Percentiles rank a stretch among this genome's conserved stretches.
Evolutionary conservation across 2,329 filamentous ascomycete species (phyloP).

Genomic region (Triangularia verruculosa): DNA sequence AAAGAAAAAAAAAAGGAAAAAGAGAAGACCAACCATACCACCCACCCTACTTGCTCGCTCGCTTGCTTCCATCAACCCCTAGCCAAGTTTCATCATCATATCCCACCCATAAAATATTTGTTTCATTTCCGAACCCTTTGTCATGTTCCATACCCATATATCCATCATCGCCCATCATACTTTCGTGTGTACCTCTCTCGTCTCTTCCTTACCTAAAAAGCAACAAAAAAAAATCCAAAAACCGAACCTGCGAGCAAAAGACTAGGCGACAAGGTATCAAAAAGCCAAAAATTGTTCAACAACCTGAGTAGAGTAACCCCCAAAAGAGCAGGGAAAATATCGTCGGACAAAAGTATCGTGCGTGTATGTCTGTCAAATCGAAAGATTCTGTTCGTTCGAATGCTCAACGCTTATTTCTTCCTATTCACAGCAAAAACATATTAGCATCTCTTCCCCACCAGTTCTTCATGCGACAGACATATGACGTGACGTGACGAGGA

Average conservation of each 20-base stretch:
- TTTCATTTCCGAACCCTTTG: no score
- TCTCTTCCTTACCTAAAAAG: constrained; percentile 10
- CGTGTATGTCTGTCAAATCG: background rate
- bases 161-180: constrained; percentile 2
- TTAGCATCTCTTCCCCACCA: no score
- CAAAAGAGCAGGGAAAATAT: background rate
- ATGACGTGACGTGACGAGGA: background rate
- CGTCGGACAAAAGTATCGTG: background rate
- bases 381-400: no score
- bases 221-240: constrained; percentile 3
- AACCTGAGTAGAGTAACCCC: constrained; percentile 4
- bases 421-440: background rate
- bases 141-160: background rate
- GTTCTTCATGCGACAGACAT: no score
- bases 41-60: background rate
- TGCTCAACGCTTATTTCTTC: constrained; percentile 2
- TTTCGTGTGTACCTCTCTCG: constrained; percentile 11
- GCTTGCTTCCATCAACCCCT: background rate
- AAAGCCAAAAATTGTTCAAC: constrained; percentile 21
- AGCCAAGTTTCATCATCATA: background rate
- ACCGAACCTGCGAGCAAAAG: constrained; percentile 1
- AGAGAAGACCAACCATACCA: background rate
- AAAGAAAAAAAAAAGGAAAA: background rate
- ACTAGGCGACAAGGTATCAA: constrained; percentile 31
- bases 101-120: background rate